Evolutionary conservation across 2,329 filamentous ascomycete species (phyloP).

Genomic region (Trichoderma atroviride): DNA sequence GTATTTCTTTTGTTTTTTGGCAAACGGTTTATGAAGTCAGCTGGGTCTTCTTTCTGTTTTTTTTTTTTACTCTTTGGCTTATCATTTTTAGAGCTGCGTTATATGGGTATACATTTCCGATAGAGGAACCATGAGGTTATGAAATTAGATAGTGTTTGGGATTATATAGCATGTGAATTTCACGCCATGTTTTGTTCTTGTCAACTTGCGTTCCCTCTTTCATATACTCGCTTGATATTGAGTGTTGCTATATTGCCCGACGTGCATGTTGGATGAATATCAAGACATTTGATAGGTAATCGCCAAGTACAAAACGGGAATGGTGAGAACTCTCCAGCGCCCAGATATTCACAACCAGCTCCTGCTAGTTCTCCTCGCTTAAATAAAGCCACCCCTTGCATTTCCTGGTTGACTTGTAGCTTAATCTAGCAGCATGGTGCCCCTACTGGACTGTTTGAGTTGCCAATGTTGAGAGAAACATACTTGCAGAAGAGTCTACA

Average conservation of each 20-base stretch:
- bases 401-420: not conserved
- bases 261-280: not conserved
- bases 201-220: not conserved
- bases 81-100: conserved; percentile 3
- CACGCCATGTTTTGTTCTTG: not conserved
- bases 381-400: not conserved
- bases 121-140: conserved; percentile 19
- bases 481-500: no score
- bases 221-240: not conserved
- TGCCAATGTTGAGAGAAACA: not conserved
- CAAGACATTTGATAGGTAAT: not conserved
- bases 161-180: not conserved
- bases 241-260: not conserved
- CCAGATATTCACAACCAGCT: not conserved
- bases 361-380: not conserved
- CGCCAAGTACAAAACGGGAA: not conserved
- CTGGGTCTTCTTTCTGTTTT: not conserved
- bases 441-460: no score
- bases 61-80: not conserved
- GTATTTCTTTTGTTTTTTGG: no score
- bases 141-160: conserved; percentile 5
- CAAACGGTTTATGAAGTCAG: not conserved
- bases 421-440: not conserved
- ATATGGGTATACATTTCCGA: conserved; percentile 4
- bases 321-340: not conserved